A percentile compares a stretch with the other conserved stretches of the same genome.
These are phyloP conservation scores for Coffea canephora DNA, from an alignment of 257 asterid species.

Conservation along the genomic window DNA sequence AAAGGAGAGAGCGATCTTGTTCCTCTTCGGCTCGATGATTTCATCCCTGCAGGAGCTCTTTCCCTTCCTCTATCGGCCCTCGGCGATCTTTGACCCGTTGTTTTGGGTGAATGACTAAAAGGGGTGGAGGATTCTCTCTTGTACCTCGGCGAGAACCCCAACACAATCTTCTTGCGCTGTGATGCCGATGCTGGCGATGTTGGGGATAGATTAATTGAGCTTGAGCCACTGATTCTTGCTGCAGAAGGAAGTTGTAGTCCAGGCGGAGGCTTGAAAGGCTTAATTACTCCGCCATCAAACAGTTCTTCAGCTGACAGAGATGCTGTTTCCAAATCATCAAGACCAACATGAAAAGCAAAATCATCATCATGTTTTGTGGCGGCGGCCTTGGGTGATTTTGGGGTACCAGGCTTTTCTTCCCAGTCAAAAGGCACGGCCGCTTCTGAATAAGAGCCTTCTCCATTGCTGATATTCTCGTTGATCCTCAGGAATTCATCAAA, in stretches of 20 bases:
- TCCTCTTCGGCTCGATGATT: slow-evolving; percentile 48
- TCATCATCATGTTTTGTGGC: slow-evolving; percentile 23
- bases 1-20: slow-evolving; percentile 67
- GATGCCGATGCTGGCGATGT: slow-evolving; percentile 9
- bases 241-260: slow-evolving; percentile 10
- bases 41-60: slow-evolving; percentile 17
- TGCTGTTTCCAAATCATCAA: slow-evolving; percentile 30
- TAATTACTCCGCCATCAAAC: slow-evolving; percentile 70
- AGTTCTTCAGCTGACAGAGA: slow-evolving; percentile 75
- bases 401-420: slow-evolving; percentile 38
- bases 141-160: slow-evolving; percentile 32
- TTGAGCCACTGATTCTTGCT: neutral
- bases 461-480: neutral
- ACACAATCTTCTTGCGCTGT: slow-evolving; percentile 13
- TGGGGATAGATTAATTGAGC: slow-evolving; percentile 7
- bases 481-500: slow-evolving; percentile 29
- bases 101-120: slow-evolving; percentile 8
- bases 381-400: slow-evolving; percentile 10
- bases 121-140: slow-evolving; percentile 16
- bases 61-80: slow-evolving; percentile 44
- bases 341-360: slow-evolving; percentile 52
- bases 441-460: neutral
- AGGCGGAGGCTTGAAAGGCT: slow-evolving; percentile 45
- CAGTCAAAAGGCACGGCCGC: slow-evolving; percentile 32
- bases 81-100: neutral